Evolutionary conservation across 169 alveolate species (phyloP).

Genomic region (Plasmodium malariae): DNA sequence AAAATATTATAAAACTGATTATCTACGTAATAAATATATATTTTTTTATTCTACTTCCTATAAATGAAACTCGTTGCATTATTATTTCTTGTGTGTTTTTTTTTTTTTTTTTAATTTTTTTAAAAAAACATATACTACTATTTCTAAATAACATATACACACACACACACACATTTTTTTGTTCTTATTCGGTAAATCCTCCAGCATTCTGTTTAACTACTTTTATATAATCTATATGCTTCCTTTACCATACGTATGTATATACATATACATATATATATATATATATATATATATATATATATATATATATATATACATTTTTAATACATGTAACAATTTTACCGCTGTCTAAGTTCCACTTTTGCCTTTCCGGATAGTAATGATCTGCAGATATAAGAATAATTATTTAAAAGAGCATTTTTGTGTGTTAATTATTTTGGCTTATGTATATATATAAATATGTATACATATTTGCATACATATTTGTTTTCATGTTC

Average conservation of each 20-base stretch:
- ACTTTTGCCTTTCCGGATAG: conserved; percentile 89
- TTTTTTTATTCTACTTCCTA: too few relatives aligned
- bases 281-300: conserved; percentile 16
- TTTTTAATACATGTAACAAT: conserved; percentile 78
- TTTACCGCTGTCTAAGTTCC: conserved; percentile 84
- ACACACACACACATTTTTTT: too few relatives aligned
- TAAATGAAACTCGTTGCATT: background rate
- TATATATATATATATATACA: conserved; percentile 22
- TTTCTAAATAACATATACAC: too few relatives aligned
- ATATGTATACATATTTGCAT: too few relatives aligned
- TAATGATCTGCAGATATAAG: conserved; percentile 81
- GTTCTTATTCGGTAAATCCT: too few relatives aligned
- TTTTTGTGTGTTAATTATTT: too few relatives aligned
- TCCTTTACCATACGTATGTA: background rate
- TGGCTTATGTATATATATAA: too few relatives aligned
- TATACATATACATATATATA: background rate
- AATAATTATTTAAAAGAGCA: too few relatives aligned
- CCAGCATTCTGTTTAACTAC: too few relatives aligned
- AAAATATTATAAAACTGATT: conserved; percentile 3
- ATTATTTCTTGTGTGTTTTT: background rate
- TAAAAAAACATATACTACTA: too few relatives aligned
- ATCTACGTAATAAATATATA: background rate
- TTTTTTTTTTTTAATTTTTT: background rate
- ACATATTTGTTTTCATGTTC: too few relatives aligned
- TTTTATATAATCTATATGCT: too few relatives aligned